Base-by-base conservation (phyloP, 2,329 filamentous ascomycete genomes). In the Cyphellophora attinorum region DNA sequence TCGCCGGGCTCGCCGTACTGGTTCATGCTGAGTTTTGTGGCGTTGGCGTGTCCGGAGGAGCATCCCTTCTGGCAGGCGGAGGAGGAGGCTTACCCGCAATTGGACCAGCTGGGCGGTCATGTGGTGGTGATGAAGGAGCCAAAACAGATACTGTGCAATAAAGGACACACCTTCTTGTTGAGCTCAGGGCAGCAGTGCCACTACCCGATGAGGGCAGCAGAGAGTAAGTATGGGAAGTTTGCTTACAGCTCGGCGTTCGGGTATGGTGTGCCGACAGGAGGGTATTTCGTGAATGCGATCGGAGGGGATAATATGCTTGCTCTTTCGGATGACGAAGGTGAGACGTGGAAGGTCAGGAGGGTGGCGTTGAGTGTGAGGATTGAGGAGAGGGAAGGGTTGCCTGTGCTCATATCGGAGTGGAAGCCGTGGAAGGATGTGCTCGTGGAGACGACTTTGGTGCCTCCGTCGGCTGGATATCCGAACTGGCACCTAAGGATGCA, bases 201-300 rank as follows among this genome's bases (percentile, higher is more conserved):
- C 55, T 88, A 88, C 52, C 79, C 82, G 0, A 79, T 88, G 65
- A 83, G 83, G 57, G 81, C 79, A 35, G 84, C 81, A 0, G 81
- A 88, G 54, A 80, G 82, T 41, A 88, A 88, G 51, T 88, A 88
- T 55, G 82, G 82, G 30, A 72, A 75, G 40, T 86, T 88, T 52
- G 81, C 81, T 5, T 88, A 88, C 29, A 81, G 76, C 50, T 78
- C 79, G 34, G 73, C 79, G 0, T 88, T 83, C 54, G 81, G 70
- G 13, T 88, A 86, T 59, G 83, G 78, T 0, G 82, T 86, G 0
- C 81, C 82, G 0, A 82, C 81, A 0, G 82, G 83, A 0, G 70
- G 76, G 12, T 83, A 85, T 55, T 79, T 79, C 1, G 70, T 88
- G 2, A 81, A 85, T 54, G 81, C 85, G 50, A 83, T 79, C 51